Conservation (phyloP, 805 yeast species). For the Diddensiella transvaalensis region DNA sequence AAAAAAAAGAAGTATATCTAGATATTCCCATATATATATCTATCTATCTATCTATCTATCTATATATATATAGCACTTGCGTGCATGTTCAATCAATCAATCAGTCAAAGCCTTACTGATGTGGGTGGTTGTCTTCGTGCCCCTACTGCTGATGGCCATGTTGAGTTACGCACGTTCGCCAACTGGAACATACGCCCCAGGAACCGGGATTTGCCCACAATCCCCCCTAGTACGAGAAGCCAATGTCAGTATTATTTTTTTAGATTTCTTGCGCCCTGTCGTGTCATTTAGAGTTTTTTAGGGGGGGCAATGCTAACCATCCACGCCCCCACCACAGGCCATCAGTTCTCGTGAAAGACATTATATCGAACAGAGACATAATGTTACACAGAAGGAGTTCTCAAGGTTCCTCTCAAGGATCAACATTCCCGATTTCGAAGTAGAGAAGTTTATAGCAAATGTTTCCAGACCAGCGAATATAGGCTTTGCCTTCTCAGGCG, state of each 20-base stretch:
- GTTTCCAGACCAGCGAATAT: constrained; percentile 21
- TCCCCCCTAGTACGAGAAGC: constrained; percentile 10
- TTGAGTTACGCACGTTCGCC: constrained; percentile 7
- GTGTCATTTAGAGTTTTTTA: not conserved
- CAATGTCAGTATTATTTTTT: constrained; percentile 3
- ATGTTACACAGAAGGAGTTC: constrained; percentile 30
- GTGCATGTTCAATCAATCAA: too few relatives aligned
- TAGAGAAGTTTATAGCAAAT: constrained; percentile 20
- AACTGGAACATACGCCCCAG: constrained; percentile 13
- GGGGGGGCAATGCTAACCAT: too few relatives aligned
- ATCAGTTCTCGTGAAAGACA: constrained; percentile 18
- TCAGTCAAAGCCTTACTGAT: too few relatives aligned
- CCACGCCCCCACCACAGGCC: too few relatives aligned
- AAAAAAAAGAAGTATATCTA: too few relatives aligned
- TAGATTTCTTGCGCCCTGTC: not conserved
- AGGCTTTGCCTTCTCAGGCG: constrained; percentile 68
- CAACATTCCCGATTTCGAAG: constrained; percentile 46
- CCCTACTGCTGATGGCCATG: not conserved
- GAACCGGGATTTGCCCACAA: constrained; percentile 10
- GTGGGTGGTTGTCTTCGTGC: too few relatives aligned
- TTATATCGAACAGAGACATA: constrained; percentile 23
- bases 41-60: too few relatives aligned
- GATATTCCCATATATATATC: too few relatives aligned
- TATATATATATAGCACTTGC: too few relatives aligned
- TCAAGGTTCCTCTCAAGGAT: constrained; percentile 42